Percentiles rank a stretch among this genome's conserved stretches.
phyloP scores from a whole-genome alignment of 371 early-diverging fungal genomes.

The Mortierella sp. region DNA sequence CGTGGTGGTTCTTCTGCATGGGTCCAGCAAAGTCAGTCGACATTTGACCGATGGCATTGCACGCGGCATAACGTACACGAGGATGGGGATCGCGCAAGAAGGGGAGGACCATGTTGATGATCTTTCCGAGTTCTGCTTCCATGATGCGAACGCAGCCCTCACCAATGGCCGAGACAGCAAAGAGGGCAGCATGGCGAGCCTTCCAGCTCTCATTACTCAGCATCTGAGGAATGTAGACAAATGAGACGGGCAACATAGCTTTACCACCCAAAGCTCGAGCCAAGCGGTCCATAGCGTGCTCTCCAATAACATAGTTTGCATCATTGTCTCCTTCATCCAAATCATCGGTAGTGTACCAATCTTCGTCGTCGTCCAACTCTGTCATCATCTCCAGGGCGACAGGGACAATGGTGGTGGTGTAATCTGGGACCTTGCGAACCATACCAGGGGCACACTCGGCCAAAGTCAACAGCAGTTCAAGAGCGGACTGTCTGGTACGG shows the following conservation, averaged over 20 bases:
- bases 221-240: conserved; percentile 89
- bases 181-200: conserved; percentile 92
- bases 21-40: conserved; percentile 93
- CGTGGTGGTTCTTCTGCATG: conserved; percentile 85
- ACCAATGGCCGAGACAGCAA: conserved; percentile 94
- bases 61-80: conserved; percentile 95
- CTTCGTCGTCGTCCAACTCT: conserved; percentile 87
- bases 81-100: conserved; percentile 92
- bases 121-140: conserved; percentile 87
- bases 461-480: conserved; percentile 91
- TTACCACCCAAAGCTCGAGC: conserved; percentile 93
- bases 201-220: conserved; percentile 87
- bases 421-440: conserved; percentile 85
- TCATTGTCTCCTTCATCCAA: conserved; percentile 92
- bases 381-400: conserved; percentile 93
- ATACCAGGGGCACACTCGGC: conserved; percentile 87
- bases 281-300: conserved; percentile 95
- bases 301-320: conserved; percentile 87
- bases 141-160: conserved; percentile 97
- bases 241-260: conserved; percentile 86
- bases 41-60: conserved; percentile 96
- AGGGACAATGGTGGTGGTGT: conserved; percentile 81
- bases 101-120: conserved; percentile 84
- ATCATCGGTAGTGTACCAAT: conserved; percentile 90
- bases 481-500: conserved; percentile 82